phyloP scores from a whole-genome alignment of 1,284 basidiomycete species.

The Rhodotorula sp. region DNA sequence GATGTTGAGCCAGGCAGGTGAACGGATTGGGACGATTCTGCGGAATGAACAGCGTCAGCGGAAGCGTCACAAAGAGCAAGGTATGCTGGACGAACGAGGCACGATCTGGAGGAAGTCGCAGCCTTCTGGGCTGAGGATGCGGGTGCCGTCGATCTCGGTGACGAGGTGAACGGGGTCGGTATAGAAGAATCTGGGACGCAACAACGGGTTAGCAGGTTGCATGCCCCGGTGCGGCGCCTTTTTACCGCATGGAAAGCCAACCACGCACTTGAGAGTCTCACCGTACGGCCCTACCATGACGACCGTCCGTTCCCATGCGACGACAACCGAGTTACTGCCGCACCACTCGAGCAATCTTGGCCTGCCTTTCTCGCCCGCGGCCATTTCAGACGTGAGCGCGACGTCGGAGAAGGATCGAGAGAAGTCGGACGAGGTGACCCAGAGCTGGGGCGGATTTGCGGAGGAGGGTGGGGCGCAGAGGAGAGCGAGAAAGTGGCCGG shows the following conservation, averaged over 20 bases:
- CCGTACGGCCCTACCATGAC: slow-evolving; percentile 89
- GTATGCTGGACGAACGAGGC: slow-evolving; percentile 50
- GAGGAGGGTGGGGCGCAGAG: slow-evolving; percentile 79
- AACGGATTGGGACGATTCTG: slow-evolving; percentile 73
- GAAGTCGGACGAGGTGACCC: slow-evolving; percentile 93
- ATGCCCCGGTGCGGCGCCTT: no score
- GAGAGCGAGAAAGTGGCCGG: slow-evolving; percentile 86
- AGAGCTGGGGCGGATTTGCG: slow-evolving; percentile 60
- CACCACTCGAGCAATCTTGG: slow-evolving; percentile 83
- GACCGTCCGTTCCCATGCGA: slow-evolving; percentile 77
- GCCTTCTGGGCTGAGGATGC: slow-evolving; percentile 72
- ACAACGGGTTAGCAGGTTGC: slow-evolving; percentile 52
- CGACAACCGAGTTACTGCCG: slow-evolving; percentile 87
- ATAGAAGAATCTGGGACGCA: slow-evolving; percentile 67
- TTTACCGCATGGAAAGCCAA: no score
- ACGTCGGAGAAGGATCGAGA: slow-evolving; percentile 84
- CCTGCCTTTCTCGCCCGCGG: slow-evolving; percentile 10
- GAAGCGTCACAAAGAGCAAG: neutral
- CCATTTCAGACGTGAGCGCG: slow-evolving; percentile 55
- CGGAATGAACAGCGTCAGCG: neutral
- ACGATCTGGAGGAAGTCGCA: slow-evolving; percentile 94
- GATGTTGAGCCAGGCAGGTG: slow-evolving; percentile 91
- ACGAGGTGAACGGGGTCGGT: slow-evolving; percentile 71
- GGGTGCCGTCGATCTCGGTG: slow-evolving; percentile 82
- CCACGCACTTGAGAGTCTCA: slow-evolving; percentile 73